Conservation (phyloP, 2,329 filamentous ascomycete species). For the Neocucurbitaria cava region DNA sequence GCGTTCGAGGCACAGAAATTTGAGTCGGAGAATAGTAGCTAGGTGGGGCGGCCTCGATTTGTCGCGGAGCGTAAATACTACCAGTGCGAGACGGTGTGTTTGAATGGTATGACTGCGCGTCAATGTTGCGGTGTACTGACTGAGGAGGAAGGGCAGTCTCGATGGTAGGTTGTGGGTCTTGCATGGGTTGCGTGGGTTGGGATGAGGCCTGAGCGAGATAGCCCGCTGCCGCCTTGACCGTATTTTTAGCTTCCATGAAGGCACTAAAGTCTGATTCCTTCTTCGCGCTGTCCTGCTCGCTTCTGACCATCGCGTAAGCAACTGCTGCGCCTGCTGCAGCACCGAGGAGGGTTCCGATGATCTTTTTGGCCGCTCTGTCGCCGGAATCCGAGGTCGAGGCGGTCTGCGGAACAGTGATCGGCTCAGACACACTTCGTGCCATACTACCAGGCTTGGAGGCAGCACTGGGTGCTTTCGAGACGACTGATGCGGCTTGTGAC, state of each 20-base stretch:
- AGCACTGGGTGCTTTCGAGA: slow-evolving; percentile 20
- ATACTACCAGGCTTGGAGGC: slow-evolving; percentile 33
- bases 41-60: slow-evolving; percentile 50
- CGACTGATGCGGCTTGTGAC: slow-evolving; percentile 34
- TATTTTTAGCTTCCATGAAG: slow-evolving; percentile 42
- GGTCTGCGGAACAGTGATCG: slow-evolving; percentile 33
- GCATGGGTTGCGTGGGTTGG: slow-evolving; percentile 36
- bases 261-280: slow-evolving; percentile 52
- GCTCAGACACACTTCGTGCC: slow-evolving; percentile 43
- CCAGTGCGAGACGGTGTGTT: slow-evolving; percentile 30
- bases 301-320: slow-evolving; percentile 75
- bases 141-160: slow-evolving; percentile 32
- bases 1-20: slow-evolving; percentile 34
- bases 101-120: slow-evolving; percentile 46
- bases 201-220: slow-evolving; percentile 37
- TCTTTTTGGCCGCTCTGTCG: slow-evolving; percentile 64
- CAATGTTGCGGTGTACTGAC: slow-evolving; percentile 47
- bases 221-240: slow-evolving; percentile 37
- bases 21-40: slow-evolving; percentile 46
- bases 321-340: slow-evolving; percentile 79
- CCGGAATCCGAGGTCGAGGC: slow-evolving; percentile 40
- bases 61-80: slow-evolving; percentile 26
- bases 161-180: slow-evolving; percentile 42
- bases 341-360: slow-evolving; percentile 79
- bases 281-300: slow-evolving; percentile 58